These are phyloP conservation scores for Raphanus sativus DNA, from an alignment of 345 rosid species.

Conservation along the genomic window DNA sequence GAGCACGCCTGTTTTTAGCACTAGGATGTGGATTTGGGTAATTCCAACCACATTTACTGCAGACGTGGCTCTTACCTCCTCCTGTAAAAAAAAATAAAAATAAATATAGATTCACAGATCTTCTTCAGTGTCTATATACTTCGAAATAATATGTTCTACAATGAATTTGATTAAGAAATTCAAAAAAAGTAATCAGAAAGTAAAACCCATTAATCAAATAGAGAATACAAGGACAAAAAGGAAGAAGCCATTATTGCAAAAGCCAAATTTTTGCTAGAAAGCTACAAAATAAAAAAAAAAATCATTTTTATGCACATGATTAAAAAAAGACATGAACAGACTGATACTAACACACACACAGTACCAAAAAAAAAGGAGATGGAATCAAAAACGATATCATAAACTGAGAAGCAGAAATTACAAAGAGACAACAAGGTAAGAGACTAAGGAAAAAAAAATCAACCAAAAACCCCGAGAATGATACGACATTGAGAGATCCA, in stretches of 20 bases:
- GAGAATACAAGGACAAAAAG: constrained; percentile 34
- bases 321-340: background rate
- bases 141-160: background rate
- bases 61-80: constrained; percentile 46
- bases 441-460: background rate
- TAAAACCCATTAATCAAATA: constrained; percentile 24
- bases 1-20: constrained; percentile 67
- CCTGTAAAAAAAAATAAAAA: constrained; percentile 5
- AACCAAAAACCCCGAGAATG: background rate
- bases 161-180: background rate
- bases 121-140: background rate
- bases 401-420: constrained; percentile 7
- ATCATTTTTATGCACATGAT: constrained; percentile 5
- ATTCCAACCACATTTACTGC: constrained; percentile 70
- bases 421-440: background rate
- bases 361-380: background rate
- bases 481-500: background rate
- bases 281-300: constrained; percentile 5
- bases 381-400: background rate
- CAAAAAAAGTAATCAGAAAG: constrained; percentile 1
- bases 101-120: background rate
- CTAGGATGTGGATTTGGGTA: constrained; percentile 73
- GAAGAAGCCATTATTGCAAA: constrained; percentile 34
- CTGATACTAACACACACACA: background rate
- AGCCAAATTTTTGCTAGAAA: constrained; percentile 3